A percentile compares a stretch with the other conserved stretches of the same genome.
Conservation (phyloP, 441 rosid genomes). For the Erodium texanum region DNA sequence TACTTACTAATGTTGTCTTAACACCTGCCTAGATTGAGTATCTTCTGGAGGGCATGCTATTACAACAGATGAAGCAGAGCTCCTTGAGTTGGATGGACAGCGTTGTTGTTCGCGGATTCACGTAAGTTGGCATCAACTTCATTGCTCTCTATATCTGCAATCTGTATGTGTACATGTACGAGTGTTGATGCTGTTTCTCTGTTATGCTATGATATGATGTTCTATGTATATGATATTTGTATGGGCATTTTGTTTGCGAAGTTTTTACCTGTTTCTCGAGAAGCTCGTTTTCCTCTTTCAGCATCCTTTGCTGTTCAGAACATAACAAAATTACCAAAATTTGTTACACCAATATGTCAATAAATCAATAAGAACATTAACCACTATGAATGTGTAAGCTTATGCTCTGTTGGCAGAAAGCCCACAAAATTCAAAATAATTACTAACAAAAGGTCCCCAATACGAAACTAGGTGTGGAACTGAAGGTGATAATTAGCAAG, state of each 20-base stretch:
- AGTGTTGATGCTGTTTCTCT: too few relatives aligned
- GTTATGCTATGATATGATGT: too few relatives aligned
- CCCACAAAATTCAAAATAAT: too few relatives aligned
- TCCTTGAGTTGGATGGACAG: background rate
- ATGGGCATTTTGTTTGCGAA: background rate
- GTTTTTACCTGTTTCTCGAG: background rate
- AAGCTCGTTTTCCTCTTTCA: background rate
- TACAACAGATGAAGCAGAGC: background rate
- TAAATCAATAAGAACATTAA: too few relatives aligned
- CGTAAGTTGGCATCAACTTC: background rate
- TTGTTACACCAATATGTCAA: too few relatives aligned
- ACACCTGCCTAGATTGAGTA: background rate
- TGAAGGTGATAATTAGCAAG: too few relatives aligned
- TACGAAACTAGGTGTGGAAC: too few relatives aligned
- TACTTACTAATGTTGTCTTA: background rate
- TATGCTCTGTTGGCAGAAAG: too few relatives aligned
- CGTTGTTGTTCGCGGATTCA: background rate
- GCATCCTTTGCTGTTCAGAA: constrained; percentile 4
- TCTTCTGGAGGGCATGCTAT: too few relatives aligned
- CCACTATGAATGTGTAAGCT: too few relatives aligned
- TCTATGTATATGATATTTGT: background rate
- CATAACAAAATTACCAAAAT: background rate
- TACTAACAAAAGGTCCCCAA: too few relatives aligned
- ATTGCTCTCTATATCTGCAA: background rate
- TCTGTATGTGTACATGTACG: background rate